Evolutionary conservation across 352 stramenopile genomes (phyloP).

Genomic region (Phytophthora pini): DNA sequence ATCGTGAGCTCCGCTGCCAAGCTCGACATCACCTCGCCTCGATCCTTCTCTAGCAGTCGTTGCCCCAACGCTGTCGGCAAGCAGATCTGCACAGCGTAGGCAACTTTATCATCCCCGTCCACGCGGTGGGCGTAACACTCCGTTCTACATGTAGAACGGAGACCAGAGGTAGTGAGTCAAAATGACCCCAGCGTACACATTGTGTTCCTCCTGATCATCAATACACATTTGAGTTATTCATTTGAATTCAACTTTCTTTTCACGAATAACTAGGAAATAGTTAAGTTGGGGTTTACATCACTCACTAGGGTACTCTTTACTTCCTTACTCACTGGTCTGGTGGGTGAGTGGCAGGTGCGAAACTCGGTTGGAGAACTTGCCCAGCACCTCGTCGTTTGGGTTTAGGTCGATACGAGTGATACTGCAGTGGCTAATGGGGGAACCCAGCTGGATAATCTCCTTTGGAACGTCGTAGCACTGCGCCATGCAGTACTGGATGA

Average conservation of each 20-base stretch:
- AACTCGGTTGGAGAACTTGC: slow-evolving; percentile 69
- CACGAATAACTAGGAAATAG: slow-evolving; percentile 8
- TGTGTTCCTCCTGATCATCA: slow-evolving; percentile 17
- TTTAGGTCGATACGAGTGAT: slow-evolving; percentile 73
- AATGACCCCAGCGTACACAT: slow-evolving; percentile 24
- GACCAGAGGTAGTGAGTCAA: slow-evolving; percentile 14
- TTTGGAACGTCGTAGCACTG: slow-evolving; percentile 70
- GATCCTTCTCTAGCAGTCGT: slow-evolving; percentile 49
- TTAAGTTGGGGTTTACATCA: slow-evolving; percentile 18
- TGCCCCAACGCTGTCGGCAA: slow-evolving; percentile 40
- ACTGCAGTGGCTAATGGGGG: slow-evolving; percentile 77
- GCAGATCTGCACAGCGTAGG: slow-evolving; percentile 29
- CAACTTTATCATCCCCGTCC: slow-evolving; percentile 9
- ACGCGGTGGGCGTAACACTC: slow-evolving; percentile 24
- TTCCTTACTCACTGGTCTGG: slow-evolving; percentile 72
- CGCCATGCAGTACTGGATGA: slow-evolving; percentile 79
- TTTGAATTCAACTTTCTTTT: background rate
- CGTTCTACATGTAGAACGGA: slow-evolving; percentile 17
- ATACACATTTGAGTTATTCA: slow-evolving; percentile 28
- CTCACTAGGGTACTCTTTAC: slow-evolving; percentile 15
- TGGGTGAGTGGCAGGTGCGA: slow-evolving; percentile 74
- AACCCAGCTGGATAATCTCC: slow-evolving; percentile 80
- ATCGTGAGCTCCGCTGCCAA: slow-evolving; percentile 48
- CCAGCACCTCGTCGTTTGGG: slow-evolving; percentile 53
- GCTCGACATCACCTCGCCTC: slow-evolving; percentile 45